These are phyloP conservation scores for Spiromastix sp. DNA, from an alignment of 2,329 filamentous ascomycete genomes.

Conservation along the genomic window DNA sequence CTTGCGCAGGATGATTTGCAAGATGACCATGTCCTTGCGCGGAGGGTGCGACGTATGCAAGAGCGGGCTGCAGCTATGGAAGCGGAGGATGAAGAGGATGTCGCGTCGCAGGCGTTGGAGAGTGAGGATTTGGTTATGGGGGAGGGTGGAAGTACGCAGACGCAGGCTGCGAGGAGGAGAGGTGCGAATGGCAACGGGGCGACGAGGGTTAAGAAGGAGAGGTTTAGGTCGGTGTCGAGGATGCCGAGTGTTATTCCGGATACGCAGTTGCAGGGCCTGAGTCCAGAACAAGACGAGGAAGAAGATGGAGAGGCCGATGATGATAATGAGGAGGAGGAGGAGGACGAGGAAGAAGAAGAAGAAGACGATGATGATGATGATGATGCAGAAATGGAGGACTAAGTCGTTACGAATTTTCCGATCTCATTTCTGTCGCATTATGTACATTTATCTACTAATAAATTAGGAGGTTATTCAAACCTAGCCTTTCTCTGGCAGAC, in stretches of 20 bases:
- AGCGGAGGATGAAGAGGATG: conserved; percentile 23
- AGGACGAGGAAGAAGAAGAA: conserved; percentile 8
- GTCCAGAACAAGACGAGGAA: conserved; percentile 7
- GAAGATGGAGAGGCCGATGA: conserved; percentile 10
- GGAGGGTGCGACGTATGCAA: conserved; percentile 26
- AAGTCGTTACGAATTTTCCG: no score
- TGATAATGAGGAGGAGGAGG: conserved; percentile 10
- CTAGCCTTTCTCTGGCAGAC: no score
- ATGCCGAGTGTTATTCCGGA: conserved; percentile 6
- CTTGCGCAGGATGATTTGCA: conserved; percentile 30
- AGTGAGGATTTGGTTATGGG: conserved; percentile 18
- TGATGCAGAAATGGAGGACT: no score
- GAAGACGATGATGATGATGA: conserved; percentile 14
- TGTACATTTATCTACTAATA: no score
- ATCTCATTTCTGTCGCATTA: no score
- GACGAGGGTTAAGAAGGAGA: conserved; percentile 5
- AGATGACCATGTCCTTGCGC: conserved; percentile 28
- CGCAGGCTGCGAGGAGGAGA: conserved; percentile 8
- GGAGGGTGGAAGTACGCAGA: conserved; percentile 21
- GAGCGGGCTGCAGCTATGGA: conserved; percentile 17
- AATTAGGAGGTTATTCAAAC: no score
- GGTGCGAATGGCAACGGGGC: not conserved
- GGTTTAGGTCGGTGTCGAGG: conserved; percentile 1
- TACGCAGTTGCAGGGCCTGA: conserved; percentile 7
- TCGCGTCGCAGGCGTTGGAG: conserved; percentile 25